A percentile compares a stretch with the other conserved stretches of the same genome.
Conservation (phyloP, 352 stramenopile genomes). For the Globisporangium abappressorium region DNA sequence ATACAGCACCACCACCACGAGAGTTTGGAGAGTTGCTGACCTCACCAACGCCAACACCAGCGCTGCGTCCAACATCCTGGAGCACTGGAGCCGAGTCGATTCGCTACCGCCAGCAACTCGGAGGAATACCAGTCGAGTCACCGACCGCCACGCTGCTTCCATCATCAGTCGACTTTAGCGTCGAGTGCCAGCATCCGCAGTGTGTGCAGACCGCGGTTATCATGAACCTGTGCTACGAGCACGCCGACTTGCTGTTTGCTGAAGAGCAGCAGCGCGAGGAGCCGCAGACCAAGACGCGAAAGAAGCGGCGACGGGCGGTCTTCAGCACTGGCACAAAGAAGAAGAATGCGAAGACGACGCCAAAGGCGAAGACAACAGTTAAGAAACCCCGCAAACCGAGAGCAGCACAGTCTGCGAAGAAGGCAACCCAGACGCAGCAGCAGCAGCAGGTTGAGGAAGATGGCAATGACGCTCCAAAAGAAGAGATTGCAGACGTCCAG, state of each 20-base stretch:
- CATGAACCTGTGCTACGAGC: conserved; percentile 8
- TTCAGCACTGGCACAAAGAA: conserved; percentile 6
- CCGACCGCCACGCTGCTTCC: not conserved
- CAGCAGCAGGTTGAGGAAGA: not conserved
- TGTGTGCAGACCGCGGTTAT: not conserved
- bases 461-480: not conserved
- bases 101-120: not conserved
- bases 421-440: not conserved
- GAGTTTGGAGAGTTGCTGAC: not conserved
- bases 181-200: conserved; percentile 2
- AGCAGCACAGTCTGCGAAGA: not conserved
- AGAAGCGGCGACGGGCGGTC: not conserved
- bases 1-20: not conserved
- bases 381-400: not conserved
- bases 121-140: not conserved
- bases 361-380: not conserved
- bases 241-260: not conserved
- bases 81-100: not conserved
- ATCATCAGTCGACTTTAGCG: not conserved
- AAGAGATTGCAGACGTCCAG: not conserved
- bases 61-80: not conserved
- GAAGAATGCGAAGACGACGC: not conserved
- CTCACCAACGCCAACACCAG: not conserved
- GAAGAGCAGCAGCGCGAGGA: not conserved
- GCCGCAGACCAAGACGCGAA: conserved; percentile 16